phyloP scores from a whole-genome alignment of 306 rosid species.

The Cotoneaster glaucophyllus region DNA sequence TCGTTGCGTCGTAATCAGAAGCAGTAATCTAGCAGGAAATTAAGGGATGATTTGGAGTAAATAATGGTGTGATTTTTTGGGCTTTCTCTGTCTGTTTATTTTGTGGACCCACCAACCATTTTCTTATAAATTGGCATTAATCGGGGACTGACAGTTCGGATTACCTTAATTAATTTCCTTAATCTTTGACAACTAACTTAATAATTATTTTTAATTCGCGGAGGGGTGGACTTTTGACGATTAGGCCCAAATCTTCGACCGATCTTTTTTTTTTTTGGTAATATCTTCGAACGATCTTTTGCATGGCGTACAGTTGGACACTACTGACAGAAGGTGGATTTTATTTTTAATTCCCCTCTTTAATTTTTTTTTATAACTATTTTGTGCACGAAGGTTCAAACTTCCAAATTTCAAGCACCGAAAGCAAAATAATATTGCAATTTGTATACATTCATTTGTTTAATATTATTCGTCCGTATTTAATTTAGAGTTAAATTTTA shows the following conservation, averaged over 20 bases:
- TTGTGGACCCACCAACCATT: background rate
- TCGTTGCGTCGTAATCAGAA: background rate
- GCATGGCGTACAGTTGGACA: background rate
- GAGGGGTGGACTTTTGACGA: background rate
- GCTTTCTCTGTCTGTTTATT: background rate
- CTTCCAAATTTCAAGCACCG: background rate
- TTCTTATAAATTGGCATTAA: background rate
- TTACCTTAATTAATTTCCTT: background rate
- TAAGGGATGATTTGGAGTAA: background rate
- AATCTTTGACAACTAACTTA: background rate
- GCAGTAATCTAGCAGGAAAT: background rate
- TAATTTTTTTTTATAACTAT: background rate
- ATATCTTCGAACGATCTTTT: background rate
- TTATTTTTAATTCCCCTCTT: background rate
- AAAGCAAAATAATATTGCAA: too few relatives aligned
- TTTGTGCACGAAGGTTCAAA: background rate
- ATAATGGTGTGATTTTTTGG: background rate
- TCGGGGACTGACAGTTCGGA: background rate
- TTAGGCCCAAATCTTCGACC: too few relatives aligned
- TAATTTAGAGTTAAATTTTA: too few relatives aligned
- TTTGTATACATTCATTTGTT: too few relatives aligned
- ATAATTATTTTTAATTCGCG: background rate
- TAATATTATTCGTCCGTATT: too few relatives aligned
- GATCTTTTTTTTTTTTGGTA: too few relatives aligned
- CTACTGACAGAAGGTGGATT: background rate